These are phyloP conservation scores for Remersonia thermophila DNA, from an alignment of 2,329 filamentous ascomycete species.

Conservation along the genomic window DNA sequence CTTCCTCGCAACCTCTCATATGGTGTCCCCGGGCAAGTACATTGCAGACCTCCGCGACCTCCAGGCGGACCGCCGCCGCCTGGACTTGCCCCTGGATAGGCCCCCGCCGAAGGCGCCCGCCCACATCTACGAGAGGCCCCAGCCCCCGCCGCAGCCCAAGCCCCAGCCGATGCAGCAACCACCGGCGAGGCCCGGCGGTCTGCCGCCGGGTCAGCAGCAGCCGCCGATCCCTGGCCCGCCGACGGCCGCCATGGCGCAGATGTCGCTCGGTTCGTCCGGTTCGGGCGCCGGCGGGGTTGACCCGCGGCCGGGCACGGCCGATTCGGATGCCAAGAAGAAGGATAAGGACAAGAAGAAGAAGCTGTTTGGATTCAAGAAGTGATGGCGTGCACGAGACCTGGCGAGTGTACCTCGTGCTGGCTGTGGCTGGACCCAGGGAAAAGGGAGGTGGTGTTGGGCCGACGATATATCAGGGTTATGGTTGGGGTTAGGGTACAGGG, in stretches of 20 bases:
- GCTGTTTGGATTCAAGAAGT: slow-evolving; percentile 25
- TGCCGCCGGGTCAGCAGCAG: slow-evolving; percentile 22
- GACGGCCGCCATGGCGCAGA: slow-evolving; percentile 41
- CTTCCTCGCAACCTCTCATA: slow-evolving; percentile 82
- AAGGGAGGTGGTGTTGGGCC: no score
- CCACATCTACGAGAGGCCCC: slow-evolving; percentile 68
- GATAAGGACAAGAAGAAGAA: slow-evolving; percentile 25
- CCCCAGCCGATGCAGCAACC: slow-evolving; percentile 15
- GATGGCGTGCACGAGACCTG: no score
- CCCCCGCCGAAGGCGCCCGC: slow-evolving; percentile 72
- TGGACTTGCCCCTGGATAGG: slow-evolving; percentile 71
- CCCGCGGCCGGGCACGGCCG: slow-evolving; percentile 9
- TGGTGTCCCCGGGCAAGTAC: slow-evolving; percentile 77
- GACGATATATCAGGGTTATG: no score
- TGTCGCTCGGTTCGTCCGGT: no score
- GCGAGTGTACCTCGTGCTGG: no score
- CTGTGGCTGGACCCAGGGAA: no score
- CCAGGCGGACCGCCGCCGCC: slow-evolving; percentile 56
- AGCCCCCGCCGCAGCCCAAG: slow-evolving; percentile 27
- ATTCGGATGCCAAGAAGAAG: slow-evolving; percentile 29
- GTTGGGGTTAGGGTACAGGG: no score
- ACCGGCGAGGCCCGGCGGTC: no score
- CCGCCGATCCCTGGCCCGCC: slow-evolving; percentile 39
- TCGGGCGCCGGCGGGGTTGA: slow-evolving; percentile 17
- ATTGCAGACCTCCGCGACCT: slow-evolving; percentile 53